phyloP scores from a whole-genome alignment of 2,329 filamentous ascomycete species.

The Alternaria sp. region DNA sequence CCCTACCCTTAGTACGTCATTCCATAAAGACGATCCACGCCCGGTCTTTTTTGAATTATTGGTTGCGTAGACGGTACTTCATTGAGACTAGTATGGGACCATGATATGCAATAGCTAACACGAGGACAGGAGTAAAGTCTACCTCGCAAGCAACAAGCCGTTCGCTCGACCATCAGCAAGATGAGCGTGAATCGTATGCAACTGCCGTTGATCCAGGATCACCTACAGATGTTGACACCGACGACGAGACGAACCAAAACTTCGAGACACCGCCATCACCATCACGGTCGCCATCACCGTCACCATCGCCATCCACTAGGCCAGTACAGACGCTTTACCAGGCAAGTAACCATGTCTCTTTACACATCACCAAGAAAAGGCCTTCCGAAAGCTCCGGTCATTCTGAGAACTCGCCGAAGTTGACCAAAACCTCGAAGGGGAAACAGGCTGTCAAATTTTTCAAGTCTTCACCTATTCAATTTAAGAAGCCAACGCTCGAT shows the following conservation, averaged over 20 bases:
- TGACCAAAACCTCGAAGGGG: constrained; percentile 39
- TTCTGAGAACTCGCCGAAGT: constrained; percentile 37
- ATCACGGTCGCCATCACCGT: constrained; percentile 27
- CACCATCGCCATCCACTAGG: constrained; percentile 32
- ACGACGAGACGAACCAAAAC: constrained; percentile 20
- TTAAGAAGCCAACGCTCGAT: constrained; percentile 36
- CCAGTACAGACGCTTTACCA: constrained; percentile 33
- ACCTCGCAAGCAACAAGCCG: neutral
- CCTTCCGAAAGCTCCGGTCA: constrained; percentile 29
- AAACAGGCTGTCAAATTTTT: constrained; percentile 29
- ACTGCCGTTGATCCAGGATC: constrained; percentile 37
- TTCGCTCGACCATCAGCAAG: neutral
- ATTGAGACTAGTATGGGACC: neutral
- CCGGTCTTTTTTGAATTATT: neutral
- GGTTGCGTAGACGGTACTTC: neutral
- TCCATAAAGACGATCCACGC: neutral
- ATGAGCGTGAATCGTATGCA: constrained; percentile 21
- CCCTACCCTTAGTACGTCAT: neutral
- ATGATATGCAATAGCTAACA: constrained; percentile 8
- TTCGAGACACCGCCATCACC: constrained; percentile 36
- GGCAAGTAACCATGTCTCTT: constrained; percentile 39
- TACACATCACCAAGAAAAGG: constrained; percentile 32
- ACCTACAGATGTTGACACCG: constrained; percentile 45
- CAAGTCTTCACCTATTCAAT: constrained; percentile 9
- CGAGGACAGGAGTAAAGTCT: constrained; percentile 2